Evolutionary conservation across 805 yeast species (phyloP).

Genomic region (Yamadazyma philogaea): DNA sequence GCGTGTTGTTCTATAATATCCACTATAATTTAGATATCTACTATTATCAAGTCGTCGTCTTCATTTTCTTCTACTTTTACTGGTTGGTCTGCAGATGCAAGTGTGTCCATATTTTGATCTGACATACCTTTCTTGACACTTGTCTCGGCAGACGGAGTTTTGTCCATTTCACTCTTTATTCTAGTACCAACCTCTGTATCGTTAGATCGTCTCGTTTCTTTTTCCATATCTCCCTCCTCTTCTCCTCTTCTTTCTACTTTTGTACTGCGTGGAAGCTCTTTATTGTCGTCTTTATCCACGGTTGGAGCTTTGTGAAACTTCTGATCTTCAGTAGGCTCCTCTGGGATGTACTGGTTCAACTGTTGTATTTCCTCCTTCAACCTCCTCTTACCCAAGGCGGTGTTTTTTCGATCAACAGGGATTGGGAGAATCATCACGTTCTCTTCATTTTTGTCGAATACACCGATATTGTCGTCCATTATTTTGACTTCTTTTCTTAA

Average conservation of each 20-base stretch:
- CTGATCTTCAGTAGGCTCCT: conserved; percentile 12
- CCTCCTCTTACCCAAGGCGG: conserved; percentile 60
- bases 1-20: conserved; percentile 44
- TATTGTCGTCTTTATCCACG: neutral
- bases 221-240: neutral
- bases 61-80: neutral
- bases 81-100: too few species aligned
- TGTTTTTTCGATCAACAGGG: conserved; percentile 65
- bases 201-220: neutral
- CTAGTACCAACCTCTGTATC: conserved; percentile 1
- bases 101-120: neutral
- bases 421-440: conserved; percentile 60
- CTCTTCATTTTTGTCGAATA: conserved; percentile 42
- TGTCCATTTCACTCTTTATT: neutral
- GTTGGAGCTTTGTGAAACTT: conserved; percentile 1
- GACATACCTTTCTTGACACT: neutral
- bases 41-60: conserved; percentile 1
- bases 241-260: neutral
- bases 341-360: conserved; percentile 15
- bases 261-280: neutral
- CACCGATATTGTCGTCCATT: conserved; percentile 58
- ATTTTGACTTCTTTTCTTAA: conserved; percentile 64
- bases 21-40: neutral
- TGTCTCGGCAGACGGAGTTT: neutral
- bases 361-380: conserved; percentile 44